Evolutionary conservation across 257 asterid genomes (phyloP).

Genomic region (Fraxinus anomala): DNA sequence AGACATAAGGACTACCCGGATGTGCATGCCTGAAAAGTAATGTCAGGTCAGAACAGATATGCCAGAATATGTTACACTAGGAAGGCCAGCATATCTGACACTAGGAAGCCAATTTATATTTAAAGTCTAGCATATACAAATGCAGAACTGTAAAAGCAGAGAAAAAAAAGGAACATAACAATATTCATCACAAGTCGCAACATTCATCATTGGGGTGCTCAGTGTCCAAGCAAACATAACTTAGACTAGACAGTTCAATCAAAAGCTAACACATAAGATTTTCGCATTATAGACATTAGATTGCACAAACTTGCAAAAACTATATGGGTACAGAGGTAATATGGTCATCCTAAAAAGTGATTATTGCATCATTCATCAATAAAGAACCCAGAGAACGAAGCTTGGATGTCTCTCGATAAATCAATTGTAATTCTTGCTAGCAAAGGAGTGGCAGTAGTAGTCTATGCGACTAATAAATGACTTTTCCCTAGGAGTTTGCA

Average conservation of each 20-base stretch:
- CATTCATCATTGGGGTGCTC: slow-evolving; percentile 20
- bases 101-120: slow-evolving; percentile 6
- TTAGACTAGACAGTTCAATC: neutral
- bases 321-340: neutral
- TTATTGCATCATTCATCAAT: neutral
- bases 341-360: neutral
- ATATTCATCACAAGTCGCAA: neutral
- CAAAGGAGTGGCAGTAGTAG: neutral
- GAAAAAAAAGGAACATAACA: neutral
- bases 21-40: slow-evolving; percentile 83
- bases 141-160: neutral
- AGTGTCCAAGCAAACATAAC: neutral
- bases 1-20: slow-evolving; percentile 98
- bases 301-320: slow-evolving; percentile 5
- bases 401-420: neutral
- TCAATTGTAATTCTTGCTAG: neutral
- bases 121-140: slow-evolving; percentile 7
- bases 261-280: neutral
- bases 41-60: slow-evolving; percentile 21
- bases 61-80: neutral
- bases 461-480: neutral
- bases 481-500: neutral
- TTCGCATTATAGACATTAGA: slow-evolving; percentile 9
- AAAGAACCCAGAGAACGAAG: neutral
- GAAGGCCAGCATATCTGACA: neutral